Conservation (phyloP, 805 yeast genomes). For the Teunomyces pallodes region DNA sequence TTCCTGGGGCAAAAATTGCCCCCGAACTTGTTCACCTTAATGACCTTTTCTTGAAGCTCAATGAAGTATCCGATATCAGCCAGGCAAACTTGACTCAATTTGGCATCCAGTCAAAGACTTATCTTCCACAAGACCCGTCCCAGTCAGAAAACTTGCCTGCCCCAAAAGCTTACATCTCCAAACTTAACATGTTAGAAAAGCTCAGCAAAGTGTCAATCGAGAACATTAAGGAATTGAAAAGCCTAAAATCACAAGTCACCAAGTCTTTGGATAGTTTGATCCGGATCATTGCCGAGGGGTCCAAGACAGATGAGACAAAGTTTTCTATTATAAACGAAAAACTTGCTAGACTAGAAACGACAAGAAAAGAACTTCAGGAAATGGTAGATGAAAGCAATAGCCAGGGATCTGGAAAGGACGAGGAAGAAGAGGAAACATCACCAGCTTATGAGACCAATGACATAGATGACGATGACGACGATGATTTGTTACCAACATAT, state of each 20-base stretch:
- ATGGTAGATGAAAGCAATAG: constrained; percentile 18
- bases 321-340: constrained; percentile 27
- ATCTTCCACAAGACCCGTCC: constrained; percentile 34
- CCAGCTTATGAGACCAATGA: constrained; percentile 22
- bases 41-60: constrained; percentile 26
- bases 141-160: constrained; percentile 38
- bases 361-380: constrained; percentile 31
- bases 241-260: constrained; percentile 25
- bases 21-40: constrained; percentile 35
- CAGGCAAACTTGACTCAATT: constrained; percentile 39
- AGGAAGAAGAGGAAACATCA: constrained; percentile 26
- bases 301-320: constrained; percentile 33
- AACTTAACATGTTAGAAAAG: constrained; percentile 38
- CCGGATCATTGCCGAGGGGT: constrained; percentile 22
- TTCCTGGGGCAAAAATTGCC: constrained; percentile 12
- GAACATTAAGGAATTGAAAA: constrained; percentile 31
- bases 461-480: constrained; percentile 18
- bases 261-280: constrained; percentile 24
- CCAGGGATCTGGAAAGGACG: neutral
- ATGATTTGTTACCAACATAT: constrained; percentile 11
- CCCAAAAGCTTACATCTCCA: constrained; percentile 36
- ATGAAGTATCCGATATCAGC: constrained; percentile 22
- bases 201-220: constrained; percentile 30
- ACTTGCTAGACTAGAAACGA: constrained; percentile 23
- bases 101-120: constrained; percentile 34